phyloP scores from a whole-genome alignment of 78 protist genomes.

The Speleostelium caveatum region DNA sequence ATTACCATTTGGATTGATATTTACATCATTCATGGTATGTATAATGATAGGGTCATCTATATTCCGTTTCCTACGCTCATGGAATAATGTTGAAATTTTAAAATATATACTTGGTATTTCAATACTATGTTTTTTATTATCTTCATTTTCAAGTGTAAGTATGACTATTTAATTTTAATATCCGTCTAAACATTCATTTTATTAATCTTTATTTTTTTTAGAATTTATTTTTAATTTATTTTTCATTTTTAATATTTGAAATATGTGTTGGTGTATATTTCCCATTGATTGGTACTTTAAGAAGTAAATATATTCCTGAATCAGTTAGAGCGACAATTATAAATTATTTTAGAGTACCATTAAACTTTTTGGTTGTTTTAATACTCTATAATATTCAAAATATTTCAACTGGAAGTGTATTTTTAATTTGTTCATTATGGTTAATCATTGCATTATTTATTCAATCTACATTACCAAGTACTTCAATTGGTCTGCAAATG shows the following conservation, averaged over 20 bases:
- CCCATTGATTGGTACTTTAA: constrained; percentile 88
- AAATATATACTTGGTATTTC: too few species aligned
- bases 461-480: too few species aligned
- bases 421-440: constrained; percentile 53
- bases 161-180: background rate
- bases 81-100: too few species aligned
- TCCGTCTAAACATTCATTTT: background rate
- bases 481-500: too few species aligned
- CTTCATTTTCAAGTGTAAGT: constrained; percentile 5
- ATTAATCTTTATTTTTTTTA: background rate
- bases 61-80: too few species aligned
- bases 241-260: constrained; percentile 89
- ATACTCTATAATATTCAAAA: constrained; percentile 35
- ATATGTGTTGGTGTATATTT: constrained; percentile 90
- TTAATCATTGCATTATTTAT: too few species aligned
- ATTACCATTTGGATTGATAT: constrained; percentile 91
- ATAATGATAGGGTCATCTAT: constrained; percentile 90
- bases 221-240: constrained; percentile 40
- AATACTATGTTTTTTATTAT: constrained; percentile 31
- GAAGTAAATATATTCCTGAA: constrained; percentile 87
- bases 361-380: constrained; percentile 91
- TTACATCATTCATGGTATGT: constrained; percentile 92
- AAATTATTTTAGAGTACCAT: constrained; percentile 94
- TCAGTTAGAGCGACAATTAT: constrained; percentile 87
- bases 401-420: constrained; percentile 15